These are phyloP conservation scores for Aspergillus quadricinctus DNA, from an alignment of 2,329 filamentous ascomycete genomes.

Conservation along the genomic window DNA sequence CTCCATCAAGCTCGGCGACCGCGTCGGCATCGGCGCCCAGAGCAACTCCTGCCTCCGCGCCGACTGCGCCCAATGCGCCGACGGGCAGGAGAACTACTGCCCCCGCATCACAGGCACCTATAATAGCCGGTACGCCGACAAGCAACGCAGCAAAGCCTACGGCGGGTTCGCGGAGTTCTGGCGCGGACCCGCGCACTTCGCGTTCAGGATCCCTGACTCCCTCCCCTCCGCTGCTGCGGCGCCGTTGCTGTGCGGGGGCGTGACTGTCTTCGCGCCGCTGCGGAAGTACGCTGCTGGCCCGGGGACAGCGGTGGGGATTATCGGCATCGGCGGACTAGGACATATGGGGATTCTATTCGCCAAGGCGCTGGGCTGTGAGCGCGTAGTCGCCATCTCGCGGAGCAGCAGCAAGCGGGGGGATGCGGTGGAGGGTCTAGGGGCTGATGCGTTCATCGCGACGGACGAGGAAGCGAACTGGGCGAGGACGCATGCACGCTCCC, in stretches of 20 bases:
- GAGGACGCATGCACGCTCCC: conserved; percentile 42
- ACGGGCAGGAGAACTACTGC: conserved; percentile 39
- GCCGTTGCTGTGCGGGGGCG: conserved; percentile 72
- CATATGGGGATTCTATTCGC: conserved; percentile 71
- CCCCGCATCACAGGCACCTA: conserved; percentile 34
- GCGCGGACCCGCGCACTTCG: conserved; percentile 56
- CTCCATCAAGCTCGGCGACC: conserved; percentile 56
- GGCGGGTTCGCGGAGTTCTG: conserved; percentile 58
- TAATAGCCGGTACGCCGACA: conserved; percentile 32
- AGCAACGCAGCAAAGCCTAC: conserved; percentile 32
- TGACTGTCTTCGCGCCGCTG: conserved; percentile 69
- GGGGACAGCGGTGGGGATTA: conserved; percentile 66
- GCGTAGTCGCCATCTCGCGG: conserved; percentile 54
- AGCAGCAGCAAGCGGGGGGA: conserved; percentile 48
- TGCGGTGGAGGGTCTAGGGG: conserved; percentile 49
- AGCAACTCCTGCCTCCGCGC: conserved; percentile 48
- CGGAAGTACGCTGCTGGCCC: conserved; percentile 63
- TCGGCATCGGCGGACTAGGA: conserved; percentile 69
- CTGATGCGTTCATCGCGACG: conserved; percentile 54
- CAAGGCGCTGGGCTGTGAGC: conserved; percentile 64
- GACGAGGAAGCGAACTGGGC: conserved; percentile 54
- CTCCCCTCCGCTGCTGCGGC: conserved; percentile 52
- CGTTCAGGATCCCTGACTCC: conserved; percentile 51
- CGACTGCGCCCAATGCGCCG: conserved; percentile 40
- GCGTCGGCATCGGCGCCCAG: conserved; percentile 62